Evolutionary conservation across 768 basidiomycete genomes (phyloP).

Genomic region (Pulveroboletus sp.): DNA sequence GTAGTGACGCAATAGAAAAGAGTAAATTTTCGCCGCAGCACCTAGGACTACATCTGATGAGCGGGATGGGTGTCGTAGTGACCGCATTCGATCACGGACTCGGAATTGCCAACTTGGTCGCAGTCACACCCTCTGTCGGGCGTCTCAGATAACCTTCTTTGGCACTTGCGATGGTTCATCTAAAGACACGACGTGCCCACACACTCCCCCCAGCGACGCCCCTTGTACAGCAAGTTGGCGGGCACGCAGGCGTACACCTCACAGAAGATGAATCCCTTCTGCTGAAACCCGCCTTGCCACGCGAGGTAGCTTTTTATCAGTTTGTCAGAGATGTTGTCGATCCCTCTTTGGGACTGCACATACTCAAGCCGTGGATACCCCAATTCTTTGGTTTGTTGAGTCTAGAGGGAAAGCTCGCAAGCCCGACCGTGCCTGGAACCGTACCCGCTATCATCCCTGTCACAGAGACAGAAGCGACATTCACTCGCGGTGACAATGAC

Average conservation of each 20-base stretch:
- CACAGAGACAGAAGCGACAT: slow-evolving; percentile 45
- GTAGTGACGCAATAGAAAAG: too few species aligned
- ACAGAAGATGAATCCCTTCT: slow-evolving; percentile 75
- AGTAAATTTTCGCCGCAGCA: too few species aligned
- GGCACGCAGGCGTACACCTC: slow-evolving; percentile 71
- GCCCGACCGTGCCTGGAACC: slow-evolving; percentile 11
- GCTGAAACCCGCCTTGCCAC: slow-evolving; percentile 68
- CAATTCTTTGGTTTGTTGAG: slow-evolving; percentile 77
- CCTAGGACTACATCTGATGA: too few species aligned
- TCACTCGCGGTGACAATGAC: not conserved
- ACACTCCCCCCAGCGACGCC: slow-evolving; percentile 28
- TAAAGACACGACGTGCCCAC: slow-evolving; percentile 9
- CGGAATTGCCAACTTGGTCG: too few species aligned
- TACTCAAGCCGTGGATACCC: slow-evolving; percentile 61
- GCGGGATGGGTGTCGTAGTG: too few species aligned
- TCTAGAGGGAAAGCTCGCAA: slow-evolving; percentile 51
- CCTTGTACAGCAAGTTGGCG: slow-evolving; percentile 70
- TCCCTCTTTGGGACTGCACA: slow-evolving; percentile 14
- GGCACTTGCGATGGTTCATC: slow-evolving; percentile 2
- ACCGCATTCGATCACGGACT: too few species aligned
- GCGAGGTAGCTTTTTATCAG: slow-evolving; percentile 75
- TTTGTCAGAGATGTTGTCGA: slow-evolving; percentile 35
- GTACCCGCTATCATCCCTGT: slow-evolving; percentile 23
- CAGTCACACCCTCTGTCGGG: too few species aligned
- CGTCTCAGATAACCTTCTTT: not conserved